Base-by-base conservation (phyloP, 1,284 basidiomycete genomes). In the Malassezia furfur region DNA sequence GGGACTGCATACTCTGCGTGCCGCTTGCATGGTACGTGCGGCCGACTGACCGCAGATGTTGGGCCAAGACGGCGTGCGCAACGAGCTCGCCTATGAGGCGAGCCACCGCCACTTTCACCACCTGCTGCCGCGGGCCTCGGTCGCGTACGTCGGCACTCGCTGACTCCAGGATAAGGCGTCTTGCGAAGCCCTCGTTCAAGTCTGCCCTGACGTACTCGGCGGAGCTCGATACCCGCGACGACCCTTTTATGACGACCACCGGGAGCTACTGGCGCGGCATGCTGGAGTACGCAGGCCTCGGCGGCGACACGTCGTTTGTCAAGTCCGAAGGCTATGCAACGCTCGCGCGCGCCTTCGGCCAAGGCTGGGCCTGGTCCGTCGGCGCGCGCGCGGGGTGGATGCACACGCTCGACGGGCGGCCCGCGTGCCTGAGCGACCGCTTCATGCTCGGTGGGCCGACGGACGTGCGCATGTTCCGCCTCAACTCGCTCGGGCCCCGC, bases 371-470 rank as follows among this genome's bases (percentile, higher is more conserved):
- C 19, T 57, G 55, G 55, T 57, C 55, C 10, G 41, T 52, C 6
- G 45, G 40, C 21, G 28, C 37, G 28, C 60, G 64, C 7, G 52
- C 45, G 2, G 71, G 71, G 21, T 30, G 63, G 7, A 40, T 72
- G 32, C 59, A 57, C 15, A 46, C 64, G 1, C 59, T 73, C 28
- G 49, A 63, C 41, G 37, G 53, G 2, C 78, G 44, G 34, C 50
- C 62, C 8, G 67, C 82, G 25, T 80, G 81, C 48, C 86, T 87
- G 70, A 83, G 81, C 34, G 94, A 99, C 76, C 82, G 89, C 5
- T 93, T 91, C 74, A 91, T 93, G 65, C 80, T 96, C 0, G 94
- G 93, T 28, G 94, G 93, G 0, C 91, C 94, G 0, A 84, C 86
- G n/a, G 87, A 83, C 46, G 80, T 98, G 2, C 80, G 94, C 25